Percentiles rank a stretch among this genome's conserved stretches.
Evolutionary conservation across 2,329 filamentous ascomycete species (phyloP).

Genomic region (Penicillium nordicum): DNA sequence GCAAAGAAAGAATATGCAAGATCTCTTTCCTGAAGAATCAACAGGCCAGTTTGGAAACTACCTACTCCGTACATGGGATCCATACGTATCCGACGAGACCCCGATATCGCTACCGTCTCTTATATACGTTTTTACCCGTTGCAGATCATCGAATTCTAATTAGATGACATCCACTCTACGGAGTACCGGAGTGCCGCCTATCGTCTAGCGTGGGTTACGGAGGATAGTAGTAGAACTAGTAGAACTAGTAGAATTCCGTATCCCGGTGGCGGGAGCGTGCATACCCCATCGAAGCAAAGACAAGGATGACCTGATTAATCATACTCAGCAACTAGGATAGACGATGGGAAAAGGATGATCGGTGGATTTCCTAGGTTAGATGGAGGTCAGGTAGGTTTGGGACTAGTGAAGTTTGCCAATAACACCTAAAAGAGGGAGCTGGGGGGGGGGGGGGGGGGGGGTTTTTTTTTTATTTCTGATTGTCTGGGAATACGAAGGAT

Average conservation of each 20-base stretch:
- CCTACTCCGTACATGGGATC: neutral
- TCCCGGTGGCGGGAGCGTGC: neutral
- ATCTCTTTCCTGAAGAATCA: neutral
- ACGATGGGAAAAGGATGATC: neutral
- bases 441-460: no score
- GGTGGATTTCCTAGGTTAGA: neutral
- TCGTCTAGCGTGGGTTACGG: neutral
- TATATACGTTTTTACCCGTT: neutral
- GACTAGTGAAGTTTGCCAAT: neutral
- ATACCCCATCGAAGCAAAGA: neutral
- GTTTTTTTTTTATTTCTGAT: neutral
- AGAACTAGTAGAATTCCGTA: neutral
- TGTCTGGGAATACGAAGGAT: neutral
- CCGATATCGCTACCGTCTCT: neutral
- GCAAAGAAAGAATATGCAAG: neutral
- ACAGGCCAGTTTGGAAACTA: neutral
- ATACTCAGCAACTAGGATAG: neutral
- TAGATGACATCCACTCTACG: neutral
- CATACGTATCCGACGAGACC: neutral
- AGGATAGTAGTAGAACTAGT: neutral
- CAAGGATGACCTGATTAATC: neutral
- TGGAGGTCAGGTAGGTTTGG: neutral
- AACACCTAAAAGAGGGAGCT: constrained; percentile 1
- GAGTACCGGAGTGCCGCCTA: neutral
- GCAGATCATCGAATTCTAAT: neutral